Conservation (phyloP, 1,284 basidiomycete species). For the Ustilago vetiveriae region DNA sequence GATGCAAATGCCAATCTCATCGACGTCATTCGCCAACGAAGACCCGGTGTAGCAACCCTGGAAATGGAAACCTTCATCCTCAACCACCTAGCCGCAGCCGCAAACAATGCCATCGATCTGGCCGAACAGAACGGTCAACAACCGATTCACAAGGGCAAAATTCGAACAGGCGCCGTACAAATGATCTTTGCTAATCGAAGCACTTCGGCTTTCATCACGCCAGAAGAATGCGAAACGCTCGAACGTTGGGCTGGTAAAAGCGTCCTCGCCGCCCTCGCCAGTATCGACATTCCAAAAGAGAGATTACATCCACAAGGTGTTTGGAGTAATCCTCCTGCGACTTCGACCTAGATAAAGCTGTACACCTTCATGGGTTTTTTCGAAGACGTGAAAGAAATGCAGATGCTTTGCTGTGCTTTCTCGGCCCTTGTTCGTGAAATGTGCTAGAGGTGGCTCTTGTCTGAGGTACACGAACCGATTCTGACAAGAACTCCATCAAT, state of each 20-base stretch:
- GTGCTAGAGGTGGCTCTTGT: no score
- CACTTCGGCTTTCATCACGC: constrained; percentile 80
- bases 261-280: constrained; percentile 71
- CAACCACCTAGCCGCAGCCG: constrained; percentile 55
- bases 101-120: constrained; percentile 44
- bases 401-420: no score
- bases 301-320: constrained; percentile 47
- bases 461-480: no score
- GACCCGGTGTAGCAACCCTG: constrained; percentile 70
- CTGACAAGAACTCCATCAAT: no score
- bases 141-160: constrained; percentile 67
- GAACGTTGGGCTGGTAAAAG: constrained; percentile 76
- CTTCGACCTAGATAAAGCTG: not conserved
- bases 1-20: constrained; percentile 79
- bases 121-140: constrained; percentile 12
- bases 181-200: constrained; percentile 84
- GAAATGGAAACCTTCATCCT: constrained; percentile 66
- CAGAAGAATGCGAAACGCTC: constrained; percentile 74
- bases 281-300: constrained; percentile 47
- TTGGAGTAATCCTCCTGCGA: constrained; percentile 21
- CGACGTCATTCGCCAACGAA: constrained; percentile 69
- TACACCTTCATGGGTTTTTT: no score
- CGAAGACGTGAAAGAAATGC: no score
- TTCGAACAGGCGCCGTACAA: constrained; percentile 79
- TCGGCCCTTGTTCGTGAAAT: no score